Evolutionary conservation across 2,329 filamentous ascomycete species (phyloP).

Genomic region (Paraphoma chrysanthemicola): DNA sequence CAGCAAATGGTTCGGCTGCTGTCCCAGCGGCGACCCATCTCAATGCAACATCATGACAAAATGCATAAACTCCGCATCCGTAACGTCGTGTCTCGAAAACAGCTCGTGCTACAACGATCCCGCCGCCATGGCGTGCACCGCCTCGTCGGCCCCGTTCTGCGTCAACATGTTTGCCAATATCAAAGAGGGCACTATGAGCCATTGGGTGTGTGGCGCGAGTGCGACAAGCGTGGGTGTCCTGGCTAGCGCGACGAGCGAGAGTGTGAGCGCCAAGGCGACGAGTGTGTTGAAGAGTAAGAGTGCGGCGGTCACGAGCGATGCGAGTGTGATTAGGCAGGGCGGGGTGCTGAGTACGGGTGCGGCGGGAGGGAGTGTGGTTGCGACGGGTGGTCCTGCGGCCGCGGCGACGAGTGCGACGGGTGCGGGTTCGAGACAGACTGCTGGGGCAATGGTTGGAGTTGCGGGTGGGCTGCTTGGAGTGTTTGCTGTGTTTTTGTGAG

Average conservation of each 20-base stretch:
- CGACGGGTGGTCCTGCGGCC: background rate
- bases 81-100: constrained; percentile 12
- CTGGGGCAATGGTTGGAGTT: constrained; percentile 6
- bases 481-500: constrained; percentile 8
- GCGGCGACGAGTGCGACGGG: constrained; percentile 3
- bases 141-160: constrained; percentile 12
- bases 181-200: constrained; percentile 8
- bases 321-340: constrained; percentile 1
- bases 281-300: background rate
- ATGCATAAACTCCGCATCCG: constrained; percentile 17
- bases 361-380: background rate
- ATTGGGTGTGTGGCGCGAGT: constrained; percentile 18
- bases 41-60: constrained; percentile 15
- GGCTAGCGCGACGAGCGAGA: constrained; percentile 1
- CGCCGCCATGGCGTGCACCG: constrained; percentile 13
- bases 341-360: background rate
- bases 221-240: constrained; percentile 10
- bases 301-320: background rate
- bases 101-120: constrained; percentile 15
- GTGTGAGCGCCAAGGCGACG: constrained; percentile 3
- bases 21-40: constrained; percentile 8
- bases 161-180: constrained; percentile 13
- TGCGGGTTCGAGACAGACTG: constrained; percentile 3
- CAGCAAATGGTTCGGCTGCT: constrained; percentile 27
- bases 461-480: constrained; percentile 6